These are phyloP conservation scores for Tetracladium maxilliforme DNA, from an alignment of 2,329 filamentous ascomycete species.

Conservation along the genomic window DNA sequence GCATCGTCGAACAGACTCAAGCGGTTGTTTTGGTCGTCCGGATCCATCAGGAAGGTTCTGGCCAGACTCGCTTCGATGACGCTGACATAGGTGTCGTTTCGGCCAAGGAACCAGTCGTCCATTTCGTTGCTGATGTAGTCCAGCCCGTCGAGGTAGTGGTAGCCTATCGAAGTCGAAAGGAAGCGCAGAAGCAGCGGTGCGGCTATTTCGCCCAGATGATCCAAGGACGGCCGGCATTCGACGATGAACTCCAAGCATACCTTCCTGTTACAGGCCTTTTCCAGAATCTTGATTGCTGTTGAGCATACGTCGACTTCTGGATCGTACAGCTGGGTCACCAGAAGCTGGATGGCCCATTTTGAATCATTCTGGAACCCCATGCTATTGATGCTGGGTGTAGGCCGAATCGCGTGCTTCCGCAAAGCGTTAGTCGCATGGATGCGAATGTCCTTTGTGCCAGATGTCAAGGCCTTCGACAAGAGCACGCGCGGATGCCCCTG, in stretches of 20 bases:
- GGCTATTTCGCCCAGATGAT: slow-evolving; percentile 92
- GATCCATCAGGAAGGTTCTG: slow-evolving; percentile 53
- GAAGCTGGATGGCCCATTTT: slow-evolving; percentile 88
- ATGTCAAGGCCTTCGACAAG: slow-evolving; percentile 84
- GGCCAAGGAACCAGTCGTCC: slow-evolving; percentile 97
- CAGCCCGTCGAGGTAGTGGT: slow-evolving; percentile 89
- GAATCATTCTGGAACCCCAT: slow-evolving; percentile 48
- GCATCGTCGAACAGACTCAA: slow-evolving; percentile 43
- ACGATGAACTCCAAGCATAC: slow-evolving; percentile 90
- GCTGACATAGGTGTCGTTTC: slow-evolving; percentile 90
- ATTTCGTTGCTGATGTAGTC: slow-evolving; percentile 99
- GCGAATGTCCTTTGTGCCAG: slow-evolving; percentile 79
- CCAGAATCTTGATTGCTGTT: slow-evolving; percentile 89
- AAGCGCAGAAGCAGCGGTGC: slow-evolving; percentile 86
- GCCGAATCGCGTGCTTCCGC: slow-evolving; percentile 64
- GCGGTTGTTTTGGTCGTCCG: slow-evolving; percentile 31
- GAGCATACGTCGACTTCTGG: slow-evolving; percentile 95
- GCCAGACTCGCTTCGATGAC: slow-evolving; percentile 93
- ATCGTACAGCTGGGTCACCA: slow-evolving; percentile 98
- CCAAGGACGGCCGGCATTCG: slow-evolving; percentile 83
- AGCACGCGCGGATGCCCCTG: slow-evolving; percentile 84
- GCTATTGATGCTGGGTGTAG: slow-evolving; percentile 14
- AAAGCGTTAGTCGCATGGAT: slow-evolving; percentile 80
- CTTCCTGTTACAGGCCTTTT: slow-evolving; percentile 91
- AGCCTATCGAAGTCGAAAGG: slow-evolving; percentile 88